Base-by-base conservation (phyloP, 352 stramenopile genomes). In the Pythium oligandrum region DNA sequence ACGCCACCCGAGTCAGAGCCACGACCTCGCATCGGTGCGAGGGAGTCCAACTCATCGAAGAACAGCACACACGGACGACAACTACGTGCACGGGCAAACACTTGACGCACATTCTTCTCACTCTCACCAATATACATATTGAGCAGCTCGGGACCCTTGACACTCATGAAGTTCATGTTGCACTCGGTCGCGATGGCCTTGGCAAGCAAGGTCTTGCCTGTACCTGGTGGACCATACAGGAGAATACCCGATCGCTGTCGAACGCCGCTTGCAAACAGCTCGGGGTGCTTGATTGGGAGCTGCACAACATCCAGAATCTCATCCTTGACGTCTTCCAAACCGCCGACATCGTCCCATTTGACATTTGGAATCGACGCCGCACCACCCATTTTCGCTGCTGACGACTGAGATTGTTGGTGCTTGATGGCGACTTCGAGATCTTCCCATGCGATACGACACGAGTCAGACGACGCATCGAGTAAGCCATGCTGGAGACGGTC, bases 41-140 rank as follows among this genome's bases (percentile, higher is more conserved):
- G 68, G 30, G 91, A 96, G 50, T 98, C 91, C 4, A 98, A 51
- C 53, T 98, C 92, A 62, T 98, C 92, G 46, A 98, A 97, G 64
- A 98, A 97, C 3, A 98, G 61, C 48, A 98, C 86, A 48, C 85
- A 96, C 34, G 89, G 87, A 7, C 78, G 70, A 48, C 78, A 88
- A 57, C 81, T 90, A 17, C 85, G 68, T 30, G 85, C 83, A 61
- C 71, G 96, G 12, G 78, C 78, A 74, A 99, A 99, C 2, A 98
- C 81, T 50, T 93, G 83, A 6, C 96, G 84, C 31, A 99, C 86
- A 59, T 98, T 98, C 38, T 95, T 95, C 71, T 99, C 96, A 43
- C 86, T 98, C 73, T 99, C 96, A 35, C 96, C 96, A 45, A 99
- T 97, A 70, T 98, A 99, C 69, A 96, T 98, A 69, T 98, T 97